A percentile compares a stretch with the other conserved stretches of the same genome.
Conservation (phyloP, 1,284 basidiomycete species). For the Cutaneotrichosporon sp. region DNA sequence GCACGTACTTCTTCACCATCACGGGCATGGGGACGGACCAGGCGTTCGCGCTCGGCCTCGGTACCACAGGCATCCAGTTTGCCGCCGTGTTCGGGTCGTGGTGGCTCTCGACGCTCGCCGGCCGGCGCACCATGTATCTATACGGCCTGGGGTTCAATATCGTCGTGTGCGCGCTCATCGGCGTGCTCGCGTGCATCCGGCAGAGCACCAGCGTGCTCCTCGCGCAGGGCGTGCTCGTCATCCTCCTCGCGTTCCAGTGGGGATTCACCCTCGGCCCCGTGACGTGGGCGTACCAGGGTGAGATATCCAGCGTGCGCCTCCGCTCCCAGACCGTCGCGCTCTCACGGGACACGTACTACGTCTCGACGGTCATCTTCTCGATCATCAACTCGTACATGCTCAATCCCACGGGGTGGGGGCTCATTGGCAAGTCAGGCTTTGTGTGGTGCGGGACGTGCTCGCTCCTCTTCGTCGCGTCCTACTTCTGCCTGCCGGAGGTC, state of each 20-base stretch:
- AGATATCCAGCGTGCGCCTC: slow-evolving; percentile 53
- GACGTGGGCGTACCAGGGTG: slow-evolving; percentile 54
- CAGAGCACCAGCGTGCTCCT: slow-evolving; percentile 4
- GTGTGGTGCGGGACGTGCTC: slow-evolving; percentile 44
- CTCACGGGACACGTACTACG: slow-evolving; percentile 54
- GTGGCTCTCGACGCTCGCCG: slow-evolving; percentile 52
- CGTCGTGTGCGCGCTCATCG: slow-evolving; percentile 54
- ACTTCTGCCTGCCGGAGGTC: slow-evolving; percentile 52
- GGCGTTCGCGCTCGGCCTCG: slow-evolving; percentile 38
- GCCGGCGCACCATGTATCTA: slow-evolving; percentile 56
- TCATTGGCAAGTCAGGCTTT: slow-evolving; percentile 32
- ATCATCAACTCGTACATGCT: slow-evolving; percentile 26
- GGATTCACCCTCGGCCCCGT: slow-evolving; percentile 45
- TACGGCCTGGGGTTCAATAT: slow-evolving; percentile 52
- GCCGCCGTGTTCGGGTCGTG: slow-evolving; percentile 50
- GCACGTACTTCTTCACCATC: slow-evolving; percentile 34
- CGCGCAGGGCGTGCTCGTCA: slow-evolving; percentile 24
- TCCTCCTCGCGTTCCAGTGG: slow-evolving; percentile 30
- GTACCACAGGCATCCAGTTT: slow-evolving; percentile 51
- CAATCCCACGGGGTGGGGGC: slow-evolving; percentile 29
- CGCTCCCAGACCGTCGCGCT: slow-evolving; percentile 58
- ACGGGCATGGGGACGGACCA: slow-evolving; percentile 18
- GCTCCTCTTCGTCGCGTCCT: slow-evolving; percentile 26
- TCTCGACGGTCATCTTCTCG: slow-evolving; percentile 21
- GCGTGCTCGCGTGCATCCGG: slow-evolving; percentile 30